phyloP scores from a whole-genome alignment of 139 green algal species.

The Chlorella sorokiniana region DNA sequence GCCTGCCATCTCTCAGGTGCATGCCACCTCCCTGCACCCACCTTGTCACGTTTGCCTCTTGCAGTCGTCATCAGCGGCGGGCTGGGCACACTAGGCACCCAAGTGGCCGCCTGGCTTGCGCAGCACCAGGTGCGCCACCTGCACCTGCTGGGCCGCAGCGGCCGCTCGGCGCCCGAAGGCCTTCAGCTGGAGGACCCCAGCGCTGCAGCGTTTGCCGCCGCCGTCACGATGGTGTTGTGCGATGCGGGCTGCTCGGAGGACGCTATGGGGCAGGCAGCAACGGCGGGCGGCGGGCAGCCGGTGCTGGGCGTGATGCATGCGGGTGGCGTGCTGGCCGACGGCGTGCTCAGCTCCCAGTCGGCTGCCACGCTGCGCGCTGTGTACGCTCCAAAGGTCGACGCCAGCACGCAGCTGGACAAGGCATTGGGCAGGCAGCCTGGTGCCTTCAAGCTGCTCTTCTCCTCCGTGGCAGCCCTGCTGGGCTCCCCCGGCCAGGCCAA shows the following conservation, averaged over 20 bases:
- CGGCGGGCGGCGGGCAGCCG: background rate
- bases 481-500: conserved; percentile 82
- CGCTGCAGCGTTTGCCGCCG: conserved; percentile 11
- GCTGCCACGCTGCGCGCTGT: conserved; percentile 41
- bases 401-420: background rate
- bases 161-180: background rate
- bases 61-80: conserved; percentile 46
- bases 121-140: conserved; percentile 35
- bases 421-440: conserved; percentile 20
- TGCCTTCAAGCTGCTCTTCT: conserved; percentile 72
- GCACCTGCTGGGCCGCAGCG: conserved; percentile 50
- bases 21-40: background rate
- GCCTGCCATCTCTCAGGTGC: background rate
- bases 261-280: background rate
- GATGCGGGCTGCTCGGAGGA: conserved; percentile 36
- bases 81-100: conserved; percentile 51
- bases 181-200: conserved; percentile 9
- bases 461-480: conserved; percentile 77
- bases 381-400: conserved; percentile 62
- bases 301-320: conserved; percentile 63
- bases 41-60: background rate
- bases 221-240: conserved; percentile 37
- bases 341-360: conserved; percentile 63
- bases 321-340: conserved; percentile 79
- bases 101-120: conserved; percentile 70